Evolutionary conservation across 2,329 filamentous ascomycete genomes (phyloP), one percentile per base, ranked within the genome.

Genomic region (Pseudocercospora crystallina): DNA sequence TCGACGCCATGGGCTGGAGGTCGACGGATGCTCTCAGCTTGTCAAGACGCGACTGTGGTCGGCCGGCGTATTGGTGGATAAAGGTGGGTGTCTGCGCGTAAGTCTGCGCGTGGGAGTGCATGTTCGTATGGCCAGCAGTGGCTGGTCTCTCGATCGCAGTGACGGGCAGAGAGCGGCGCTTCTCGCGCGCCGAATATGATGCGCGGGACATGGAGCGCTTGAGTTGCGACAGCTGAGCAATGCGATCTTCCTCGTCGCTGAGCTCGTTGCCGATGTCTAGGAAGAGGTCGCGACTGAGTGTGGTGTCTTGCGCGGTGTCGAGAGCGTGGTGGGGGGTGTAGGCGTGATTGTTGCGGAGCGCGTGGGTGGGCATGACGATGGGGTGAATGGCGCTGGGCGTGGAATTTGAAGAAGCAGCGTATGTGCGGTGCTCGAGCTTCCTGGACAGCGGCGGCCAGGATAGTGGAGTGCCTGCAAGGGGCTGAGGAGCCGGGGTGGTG

Each of bases 191-290:
- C 41, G 31, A 43, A 39, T 38, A 44, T 34, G 47, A 50, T 31
- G 47, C 40, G 29, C 47, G 34, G 36, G 40, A 50, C 47, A 44
- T 50, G 40, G 47, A 40, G 34, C 34, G 47, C 20, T n/a, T 33
- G 40, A 5, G 33, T 11, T 26, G 47, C 3, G 40, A 41, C 26
- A 34, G 33, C 13, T 14, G 31, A 12, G 42, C 20, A 13, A 14
- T 11, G 44, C 17, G 10, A 34, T 33, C 13, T n/a, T 8, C 85
- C 2, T 83, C 83, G 65, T 80, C 35, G 38, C 34, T 36, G 49
- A 42, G 51, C 46, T 65, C 59, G 45, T 57, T 33, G 35, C 62
- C 64, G 33, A 66, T 58, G 47, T 63, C 61, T 42, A 66, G 50
- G 54, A 67, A 67, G 38, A 65, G 48, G 49, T 67, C 64, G 43